Evolutionary conservation across 2,329 filamentous ascomycete species (phyloP).

Genomic region (Exophiala bonariae): DNA sequence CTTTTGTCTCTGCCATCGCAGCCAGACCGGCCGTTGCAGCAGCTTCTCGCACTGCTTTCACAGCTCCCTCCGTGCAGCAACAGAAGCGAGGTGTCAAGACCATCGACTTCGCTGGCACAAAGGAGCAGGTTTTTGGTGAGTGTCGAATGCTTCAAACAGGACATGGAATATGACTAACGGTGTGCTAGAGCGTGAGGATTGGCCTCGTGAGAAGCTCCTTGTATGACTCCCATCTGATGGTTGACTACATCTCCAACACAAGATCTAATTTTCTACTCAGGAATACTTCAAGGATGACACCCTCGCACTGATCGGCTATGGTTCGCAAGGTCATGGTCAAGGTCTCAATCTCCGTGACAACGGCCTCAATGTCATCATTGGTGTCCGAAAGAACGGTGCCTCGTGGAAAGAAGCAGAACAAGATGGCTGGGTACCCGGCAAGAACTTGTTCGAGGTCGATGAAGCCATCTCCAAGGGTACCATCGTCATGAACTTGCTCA

Average conservation of each 20-base stretch:
- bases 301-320: slow-evolving; percentile 97
- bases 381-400: slow-evolving; percentile 96
- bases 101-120: slow-evolving; percentile 94
- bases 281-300: slow-evolving; percentile 99
- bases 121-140: slow-evolving; percentile 90
- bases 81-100: slow-evolving; percentile 90
- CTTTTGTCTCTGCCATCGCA: slow-evolving; percentile 59
- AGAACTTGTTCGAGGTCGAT: slow-evolving; percentile 98
- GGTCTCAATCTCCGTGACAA: slow-evolving; percentile 99
- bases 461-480: slow-evolving; percentile 92
- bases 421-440: slow-evolving; percentile 97
- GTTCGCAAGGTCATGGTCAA: slow-evolving; percentile 96
- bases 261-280: slow-evolving; percentile 45
- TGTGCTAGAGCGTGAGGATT: slow-evolving; percentile 85
- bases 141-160: too few species aligned
- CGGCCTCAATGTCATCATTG: slow-evolving; percentile 97
- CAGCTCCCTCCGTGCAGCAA: slow-evolving; percentile 55
- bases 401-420: slow-evolving; percentile 97
- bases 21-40: slow-evolving; percentile 51
- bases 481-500: slow-evolving; percentile 99
- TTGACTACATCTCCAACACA: background rate
- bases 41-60: slow-evolving; percentile 43
- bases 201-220: slow-evolving; percentile 97
- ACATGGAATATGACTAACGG: too few species aligned
- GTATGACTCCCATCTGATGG: slow-evolving; percentile 56